phyloP scores from a whole-genome alignment of 169 alveolate genomes.

The Cryptosporidium bovis region DNA sequence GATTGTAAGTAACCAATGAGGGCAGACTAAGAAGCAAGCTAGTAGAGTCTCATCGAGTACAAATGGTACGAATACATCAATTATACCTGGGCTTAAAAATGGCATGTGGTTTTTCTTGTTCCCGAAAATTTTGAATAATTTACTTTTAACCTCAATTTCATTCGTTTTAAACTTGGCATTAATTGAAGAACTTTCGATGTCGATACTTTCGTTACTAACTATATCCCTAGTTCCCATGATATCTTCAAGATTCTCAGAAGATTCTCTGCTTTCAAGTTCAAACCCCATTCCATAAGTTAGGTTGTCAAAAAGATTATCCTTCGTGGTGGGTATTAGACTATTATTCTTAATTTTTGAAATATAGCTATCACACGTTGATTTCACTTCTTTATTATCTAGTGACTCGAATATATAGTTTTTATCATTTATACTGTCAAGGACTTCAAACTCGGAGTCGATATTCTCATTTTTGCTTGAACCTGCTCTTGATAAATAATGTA shows the following conservation, averaged over 20 bases:
- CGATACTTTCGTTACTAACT: neutral
- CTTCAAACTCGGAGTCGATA: neutral
- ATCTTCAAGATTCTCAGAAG: conserved; percentile 32
- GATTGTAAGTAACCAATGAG: conserved; percentile 69
- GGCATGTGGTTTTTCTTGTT: conserved; percentile 57
- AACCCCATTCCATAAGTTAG: neutral
- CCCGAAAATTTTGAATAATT: conserved; percentile 28
- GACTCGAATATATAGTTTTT: neutral
- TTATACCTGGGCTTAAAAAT: conserved; percentile 71
- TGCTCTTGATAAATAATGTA: conserved; percentile 14
- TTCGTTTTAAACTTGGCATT: neutral
- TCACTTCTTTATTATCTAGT: conserved; percentile 15
- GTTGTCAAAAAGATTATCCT: neutral
- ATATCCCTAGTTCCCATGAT: neutral
- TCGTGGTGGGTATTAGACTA: neutral
- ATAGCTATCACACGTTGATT: neutral
- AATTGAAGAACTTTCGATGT: neutral
- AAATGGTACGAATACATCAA: conserved; percentile 56
- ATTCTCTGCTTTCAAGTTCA: conserved; percentile 36
- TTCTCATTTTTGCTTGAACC: neutral
- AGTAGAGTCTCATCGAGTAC: conserved; percentile 52
- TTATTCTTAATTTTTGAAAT: neutral
- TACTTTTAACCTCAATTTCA: conserved; percentile 10
- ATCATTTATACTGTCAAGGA: neutral
- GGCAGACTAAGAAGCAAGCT: conserved; percentile 59